Percentiles rank a stretch among this genome's conserved stretches.
Evolutionary conservation across 2,329 filamentous ascomycete species (phyloP).

Genomic region (Aureobasidium leucospermi): DNA sequence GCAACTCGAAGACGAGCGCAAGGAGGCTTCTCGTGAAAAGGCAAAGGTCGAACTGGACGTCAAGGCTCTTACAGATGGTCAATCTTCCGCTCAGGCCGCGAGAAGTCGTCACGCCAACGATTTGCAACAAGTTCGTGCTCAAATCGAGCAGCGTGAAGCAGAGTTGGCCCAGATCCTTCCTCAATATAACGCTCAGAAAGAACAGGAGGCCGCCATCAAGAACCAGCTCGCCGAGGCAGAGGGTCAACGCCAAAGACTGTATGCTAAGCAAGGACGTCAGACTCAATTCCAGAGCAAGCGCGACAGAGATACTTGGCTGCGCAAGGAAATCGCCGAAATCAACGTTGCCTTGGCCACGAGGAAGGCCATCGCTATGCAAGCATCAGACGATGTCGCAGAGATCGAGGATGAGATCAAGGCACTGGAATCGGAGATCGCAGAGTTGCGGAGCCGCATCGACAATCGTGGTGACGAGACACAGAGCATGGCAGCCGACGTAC

Average conservation of each 20-base stretch:
- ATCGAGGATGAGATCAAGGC: constrained; percentile 64
- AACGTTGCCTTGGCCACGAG: constrained; percentile 69
- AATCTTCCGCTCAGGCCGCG: constrained; percentile 67
- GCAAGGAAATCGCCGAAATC: constrained; percentile 71
- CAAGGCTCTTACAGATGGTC: constrained; percentile 74
- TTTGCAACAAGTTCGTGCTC: constrained; percentile 61
- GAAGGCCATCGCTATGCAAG: constrained; percentile 77
- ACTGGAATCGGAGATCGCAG: constrained; percentile 65
- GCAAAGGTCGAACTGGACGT: constrained; percentile 83
- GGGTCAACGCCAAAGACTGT: constrained; percentile 66
- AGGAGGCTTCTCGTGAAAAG: constrained; percentile 67
- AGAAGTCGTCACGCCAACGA: constrained; percentile 65
- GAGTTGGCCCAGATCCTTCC: constrained; percentile 72
- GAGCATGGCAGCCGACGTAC: constrained; percentile 64
- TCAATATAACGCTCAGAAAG: constrained; percentile 64
- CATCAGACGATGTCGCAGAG: constrained; percentile 70
- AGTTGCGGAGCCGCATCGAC: constrained; percentile 65
- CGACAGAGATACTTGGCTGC: constrained; percentile 78
- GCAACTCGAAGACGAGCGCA: constrained; percentile 84
- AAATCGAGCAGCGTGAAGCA: constrained; percentile 68
- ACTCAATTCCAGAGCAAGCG: constrained; percentile 81
- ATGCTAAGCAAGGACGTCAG: constrained; percentile 85
- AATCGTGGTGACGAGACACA: constrained; percentile 70
- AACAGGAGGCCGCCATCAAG: constrained; percentile 63
- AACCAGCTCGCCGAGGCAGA: constrained; percentile 70